Percentiles rank a stretch among this genome's conserved stretches.
Conservation (phyloP, 2,329 filamentous ascomycete genomes). For the Zymoseptoria brevis region DNA sequence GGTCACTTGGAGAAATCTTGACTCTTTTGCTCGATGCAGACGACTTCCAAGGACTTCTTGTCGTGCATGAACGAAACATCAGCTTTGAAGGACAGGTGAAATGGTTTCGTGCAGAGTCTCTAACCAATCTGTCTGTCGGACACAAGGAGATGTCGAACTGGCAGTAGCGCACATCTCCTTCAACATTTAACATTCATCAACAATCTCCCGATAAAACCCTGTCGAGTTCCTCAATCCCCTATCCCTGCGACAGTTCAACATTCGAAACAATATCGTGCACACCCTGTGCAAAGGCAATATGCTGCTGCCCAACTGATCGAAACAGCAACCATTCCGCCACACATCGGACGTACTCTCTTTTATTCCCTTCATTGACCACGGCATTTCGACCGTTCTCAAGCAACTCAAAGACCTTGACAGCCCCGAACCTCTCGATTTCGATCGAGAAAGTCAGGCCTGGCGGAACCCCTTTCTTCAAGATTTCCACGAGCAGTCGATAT, state of each 20-base stretch:
- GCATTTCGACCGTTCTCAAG: background rate
- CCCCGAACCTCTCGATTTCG: background rate
- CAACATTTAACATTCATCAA: background rate
- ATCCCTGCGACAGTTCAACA: background rate
- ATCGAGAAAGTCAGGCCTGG: background rate
- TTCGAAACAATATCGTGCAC: background rate
- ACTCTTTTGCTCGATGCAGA: background rate
- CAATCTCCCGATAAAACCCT: background rate
- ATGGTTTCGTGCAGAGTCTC: background rate
- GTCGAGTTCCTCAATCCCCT: background rate
- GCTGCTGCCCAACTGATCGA: background rate
- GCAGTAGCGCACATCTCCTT: background rate
- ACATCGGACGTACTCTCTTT: background rate
- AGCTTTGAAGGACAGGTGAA: background rate
- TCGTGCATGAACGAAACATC: background rate
- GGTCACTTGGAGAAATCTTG: background rate
- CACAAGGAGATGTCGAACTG: background rate
- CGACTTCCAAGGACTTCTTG: background rate
- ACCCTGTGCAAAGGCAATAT: background rate
- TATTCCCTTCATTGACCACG: background rate
- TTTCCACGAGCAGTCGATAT: background rate
- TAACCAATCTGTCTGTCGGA: background rate
- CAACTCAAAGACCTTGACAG: background rate
- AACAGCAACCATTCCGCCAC: background rate
- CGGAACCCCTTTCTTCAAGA: background rate